Base-by-base conservation (phyloP, 306 rosid species). In the Sindora glabra region DNA sequence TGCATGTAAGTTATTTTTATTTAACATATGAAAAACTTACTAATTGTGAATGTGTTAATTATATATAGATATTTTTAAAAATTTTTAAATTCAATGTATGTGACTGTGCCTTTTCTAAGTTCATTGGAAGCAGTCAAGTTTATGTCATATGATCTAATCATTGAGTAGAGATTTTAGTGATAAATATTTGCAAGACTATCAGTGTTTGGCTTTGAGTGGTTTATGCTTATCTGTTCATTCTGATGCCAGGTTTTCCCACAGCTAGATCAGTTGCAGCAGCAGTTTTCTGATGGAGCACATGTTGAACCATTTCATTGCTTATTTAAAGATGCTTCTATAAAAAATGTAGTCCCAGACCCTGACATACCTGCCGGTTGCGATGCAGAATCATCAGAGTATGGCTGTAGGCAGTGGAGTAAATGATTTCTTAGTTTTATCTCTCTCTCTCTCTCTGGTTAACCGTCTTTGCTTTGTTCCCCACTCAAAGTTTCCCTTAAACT, bases 1-100 rank as follows among this genome's bases (percentile, higher is more conserved):
- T 69, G 72, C 86, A 90, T 83, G 97, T 84, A 85, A 83, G 96
- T 73, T 47, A n/a, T n/a, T n/a, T n/a, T n/a, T n/a, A n/a, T n/a
- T n/a, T n/a, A n/a, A n/a, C n/a, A n/a, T n/a, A n/a, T n/a, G n/a
- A n/a, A n/a, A n/a, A n/a, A n/a, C n/a, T n/a, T n/a, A n/a, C n/a
- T n/a, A n/a, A n/a, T n/a, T n/a, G n/a, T n/a, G n/a, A n/a, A n/a
- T n/a, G n/a, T n/a, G n/a, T n/a, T n/a, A n/a, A n/a, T n/a, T n/a
- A n/a, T n/a, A n/a, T n/a, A n/a, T n/a, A n/a, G n/a, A n/a, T n/a
- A n/a, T n/a, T n/a, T n/a, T n/a, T n/a, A n/a, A n/a, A n/a, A n/a
- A n/a, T n/a, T n/a, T n/a, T n/a, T n/a, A n/a, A n/a, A n/a, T n/a
- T n/a, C n/a, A n/a, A n/a, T n/a, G n/a, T n/a, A n/a, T n/a, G n/a